Conservation (phyloP, 805 yeast species). For the Kazachstania viticola region DNA sequence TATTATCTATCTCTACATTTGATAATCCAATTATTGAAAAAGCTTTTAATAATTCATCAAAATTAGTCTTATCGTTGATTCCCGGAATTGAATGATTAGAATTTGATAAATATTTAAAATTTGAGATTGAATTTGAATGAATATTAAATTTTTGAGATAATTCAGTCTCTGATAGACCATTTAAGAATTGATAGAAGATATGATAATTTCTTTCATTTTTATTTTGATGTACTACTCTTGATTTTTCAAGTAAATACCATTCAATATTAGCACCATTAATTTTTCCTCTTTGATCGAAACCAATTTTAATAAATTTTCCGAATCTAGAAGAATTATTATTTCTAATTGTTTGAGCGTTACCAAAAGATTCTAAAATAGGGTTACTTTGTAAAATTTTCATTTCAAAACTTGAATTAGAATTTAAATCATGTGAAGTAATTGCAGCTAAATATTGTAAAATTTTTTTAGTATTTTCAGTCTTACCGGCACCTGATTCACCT, state of each 20-base stretch:
- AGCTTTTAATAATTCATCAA: conserved; percentile 49
- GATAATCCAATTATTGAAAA: conserved; percentile 65
- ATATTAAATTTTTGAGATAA: conserved; percentile 31
- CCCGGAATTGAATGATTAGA: conserved; percentile 53
- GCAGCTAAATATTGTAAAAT: conserved; percentile 85
- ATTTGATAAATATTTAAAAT: conserved; percentile 39
- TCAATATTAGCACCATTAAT: conserved; percentile 87
- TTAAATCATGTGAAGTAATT: conserved; percentile 35
- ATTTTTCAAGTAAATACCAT: conserved; percentile 88
- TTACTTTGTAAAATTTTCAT: conserved; percentile 83
- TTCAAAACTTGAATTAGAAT: conserved; percentile 43
- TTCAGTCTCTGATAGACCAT: conserved; percentile 47
- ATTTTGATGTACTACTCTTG: conserved; percentile 76
- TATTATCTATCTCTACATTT: conserved; percentile 38
- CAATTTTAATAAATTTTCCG: conserved; percentile 89
- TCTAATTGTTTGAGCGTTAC: conserved; percentile 91
- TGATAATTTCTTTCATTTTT: conserved; percentile 82
- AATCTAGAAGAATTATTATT: conserved; percentile 93
- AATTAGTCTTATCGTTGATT: conserved; percentile 67
- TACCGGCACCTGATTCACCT: conserved; percentile 98
- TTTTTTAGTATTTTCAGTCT: conserved; percentile 93
- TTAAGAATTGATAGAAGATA: conserved; percentile 75
- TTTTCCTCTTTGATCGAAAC: conserved; percentile 49
- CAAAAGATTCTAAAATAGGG: conserved; percentile 91
- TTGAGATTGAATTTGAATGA: conserved; percentile 15